phyloP scores from a whole-genome alignment of 2,329 filamentous ascomycete genomes.

The Ascochyta lentis region DNA sequence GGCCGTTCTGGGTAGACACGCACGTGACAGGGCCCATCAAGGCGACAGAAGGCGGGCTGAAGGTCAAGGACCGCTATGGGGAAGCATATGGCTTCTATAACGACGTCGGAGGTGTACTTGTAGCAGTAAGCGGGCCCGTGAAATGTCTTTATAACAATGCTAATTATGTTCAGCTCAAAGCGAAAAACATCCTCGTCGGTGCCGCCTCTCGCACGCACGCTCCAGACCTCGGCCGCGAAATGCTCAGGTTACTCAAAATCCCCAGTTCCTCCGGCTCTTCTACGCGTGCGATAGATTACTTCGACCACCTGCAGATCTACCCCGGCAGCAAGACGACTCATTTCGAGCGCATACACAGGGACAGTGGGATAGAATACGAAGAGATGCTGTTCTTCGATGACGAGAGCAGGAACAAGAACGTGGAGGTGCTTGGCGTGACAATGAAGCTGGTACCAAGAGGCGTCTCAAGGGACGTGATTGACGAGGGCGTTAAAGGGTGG shows the following conservation, averaged over 20 bases:
- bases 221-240: conserved; percentile 78
- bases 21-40: conserved; percentile 81
- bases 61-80: conserved; percentile 60
- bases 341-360: conserved; percentile 74
- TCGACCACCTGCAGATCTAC: conserved; percentile 67
- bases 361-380: conserved; percentile 73
- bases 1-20: conserved; percentile 98
- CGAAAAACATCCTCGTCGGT: conserved; percentile 64
- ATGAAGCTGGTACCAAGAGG: conserved; percentile 85
- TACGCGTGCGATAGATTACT: conserved; percentile 57
- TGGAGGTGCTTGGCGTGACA: conserved; percentile 78
- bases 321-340: conserved; percentile 86
- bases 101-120: conserved; percentile 52
- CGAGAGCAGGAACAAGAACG: conserved; percentile 84
- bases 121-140: conserved; percentile 36
- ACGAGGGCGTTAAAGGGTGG: conserved; percentile 82
- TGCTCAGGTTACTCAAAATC: conserved; percentile 76
- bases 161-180: conserved; percentile 42
- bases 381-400: conserved; percentile 98
- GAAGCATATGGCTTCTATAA: conserved; percentile 56
- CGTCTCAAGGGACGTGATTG: conserved; percentile 76
- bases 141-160: fast-evolving
- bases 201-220: conserved; percentile 82
- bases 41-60: conserved; percentile 49
- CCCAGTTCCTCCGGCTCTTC: conserved; percentile 58